Base-by-base conservation (phyloP, 805 yeast species). In the Phaffomyces antillensis region DNA sequence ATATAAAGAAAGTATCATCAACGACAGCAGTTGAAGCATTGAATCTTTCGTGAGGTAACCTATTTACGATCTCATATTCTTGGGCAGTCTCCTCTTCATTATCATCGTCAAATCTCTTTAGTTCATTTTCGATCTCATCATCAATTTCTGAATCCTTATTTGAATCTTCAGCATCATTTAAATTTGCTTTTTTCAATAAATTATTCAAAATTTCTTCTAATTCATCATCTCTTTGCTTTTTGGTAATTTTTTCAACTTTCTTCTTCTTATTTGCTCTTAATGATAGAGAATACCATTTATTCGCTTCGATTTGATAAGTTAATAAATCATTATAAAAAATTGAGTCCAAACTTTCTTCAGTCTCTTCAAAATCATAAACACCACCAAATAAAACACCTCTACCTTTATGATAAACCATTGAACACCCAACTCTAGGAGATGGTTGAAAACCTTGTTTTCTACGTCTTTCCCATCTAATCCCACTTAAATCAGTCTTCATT, bases 311-410 rank as follows among this genome's bases (percentile, higher is more conserved):
- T 51, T 89, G 95, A 61, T 86, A 91, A 2, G 95, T 83, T 56
- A 79, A 79, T 41, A 91, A 64, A 48, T 81, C 80, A 61, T 90
- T 89, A 66, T 76, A 91, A 62, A 90, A 91, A 40, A 77, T 79
- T 2, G 96, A 87, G 39, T 85, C 91, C 49, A 91, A 67, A 43
- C 85, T 77, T 64, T 93, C 98, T 62, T 91, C 98, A 13, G 96
- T 91, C 64, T 91, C 99, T 54, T 90, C 96, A 49, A 76, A 86
- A 63, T 91, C 98, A 57, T 77, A 90, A 13, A 93, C 99, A 55
- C 98, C 98, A 34, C 98, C 98, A 67, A 91, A 93, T 59, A 90
- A 57, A 10, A 91, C 75, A 46, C 97, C 97, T 68, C 97, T 79
- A 47, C 95, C 95, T 55, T 86, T 85, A 64, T 91, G 98, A 52